Conservation (phyloP, 106 monocot genomes). For the Dioscorea zingiberensis region DNA sequence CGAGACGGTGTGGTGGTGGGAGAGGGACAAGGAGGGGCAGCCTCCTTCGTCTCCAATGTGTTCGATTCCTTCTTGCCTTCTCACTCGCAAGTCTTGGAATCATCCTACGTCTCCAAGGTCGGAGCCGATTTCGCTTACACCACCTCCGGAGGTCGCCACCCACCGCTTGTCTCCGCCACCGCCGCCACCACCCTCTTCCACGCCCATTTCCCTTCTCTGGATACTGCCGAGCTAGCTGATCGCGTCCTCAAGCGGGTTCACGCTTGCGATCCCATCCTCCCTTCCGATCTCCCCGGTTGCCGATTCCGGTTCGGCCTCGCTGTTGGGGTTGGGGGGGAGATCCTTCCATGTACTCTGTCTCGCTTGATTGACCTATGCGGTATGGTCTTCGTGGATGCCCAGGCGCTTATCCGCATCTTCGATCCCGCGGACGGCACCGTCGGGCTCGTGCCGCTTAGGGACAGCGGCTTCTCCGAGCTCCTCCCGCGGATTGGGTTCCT, state of each 20-base stretch:
- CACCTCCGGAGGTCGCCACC: slow-evolving; percentile 16
- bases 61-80: slow-evolving; percentile 43
- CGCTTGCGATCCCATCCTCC: slow-evolving; percentile 69
- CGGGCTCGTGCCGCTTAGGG: slow-evolving; percentile 37
- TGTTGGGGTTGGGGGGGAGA: slow-evolving; percentile 88
- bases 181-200: slow-evolving; percentile 74
- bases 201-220: slow-evolving; percentile 44
- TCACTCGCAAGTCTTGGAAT: background rate
- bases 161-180: slow-evolving; percentile 29
- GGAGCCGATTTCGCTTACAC: slow-evolving; percentile 57
- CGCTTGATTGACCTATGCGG: slow-evolving; percentile 61
- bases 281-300: slow-evolving; percentile 46
- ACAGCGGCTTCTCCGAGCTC: slow-evolving; percentile 42
- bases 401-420: slow-evolving; percentile 78
- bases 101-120: slow-evolving; percentile 55
- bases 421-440: slow-evolving; percentile 65
- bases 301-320: slow-evolving; percentile 67
- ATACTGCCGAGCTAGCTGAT: slow-evolving; percentile 19
- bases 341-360: slow-evolving; percentile 56
- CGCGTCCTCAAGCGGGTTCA: slow-evolving; percentile 59
- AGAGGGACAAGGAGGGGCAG: slow-evolving; percentile 74
- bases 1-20: slow-evolving; percentile 41
- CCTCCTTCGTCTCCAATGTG: slow-evolving; percentile 81
- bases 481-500: slow-evolving; percentile 65
- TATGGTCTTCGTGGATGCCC: slow-evolving; percentile 70